Percentiles rank a stretch among this genome's conserved stretches.
Conservation (phyloP, 192 early-diverging fungal genomes). For the Backusella australiensis region DNA sequence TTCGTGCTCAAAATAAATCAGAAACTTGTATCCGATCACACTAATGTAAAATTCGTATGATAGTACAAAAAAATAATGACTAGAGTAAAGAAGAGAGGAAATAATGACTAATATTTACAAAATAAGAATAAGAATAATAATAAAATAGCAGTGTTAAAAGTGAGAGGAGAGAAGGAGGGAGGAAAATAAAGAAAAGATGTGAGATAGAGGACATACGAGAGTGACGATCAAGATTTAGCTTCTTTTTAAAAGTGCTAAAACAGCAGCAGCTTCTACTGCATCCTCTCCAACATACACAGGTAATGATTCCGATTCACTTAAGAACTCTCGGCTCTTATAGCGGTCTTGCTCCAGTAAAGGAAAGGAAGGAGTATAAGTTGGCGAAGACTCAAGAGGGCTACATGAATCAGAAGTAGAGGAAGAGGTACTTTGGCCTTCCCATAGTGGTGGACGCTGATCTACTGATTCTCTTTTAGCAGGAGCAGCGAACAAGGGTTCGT, state of each 20-base stretch:
- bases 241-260: conserved; percentile 32
- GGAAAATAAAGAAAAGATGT: too few species aligned
- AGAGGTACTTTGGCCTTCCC: conserved; percentile 16
- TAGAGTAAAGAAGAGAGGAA: neutral
- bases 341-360: conserved; percentile 9
- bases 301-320: neutral
- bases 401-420: neutral
- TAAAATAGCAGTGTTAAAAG: neutral
- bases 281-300: conserved; percentile 27
- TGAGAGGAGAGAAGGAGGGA: neutral
- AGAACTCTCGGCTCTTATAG: neutral
- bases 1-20: conserved; percentile 1
- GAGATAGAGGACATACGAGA: neutral
- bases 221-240: neutral
- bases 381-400: conserved; percentile 12
- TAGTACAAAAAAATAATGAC: neutral
- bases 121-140: neutral
- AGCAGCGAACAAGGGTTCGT: neutral
- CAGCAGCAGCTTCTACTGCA: conserved; percentile 37
- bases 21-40: neutral
- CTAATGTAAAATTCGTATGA: neutral
- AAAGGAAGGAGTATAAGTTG: neutral
- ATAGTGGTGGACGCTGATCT: neutral
- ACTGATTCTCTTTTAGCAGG: conserved; percentile 6
- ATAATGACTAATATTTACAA: conserved; percentile 12